Evolutionary conservation across 2,329 filamentous ascomycete species (phyloP).

Genomic region (Trichothecium sympodiale): DNA sequence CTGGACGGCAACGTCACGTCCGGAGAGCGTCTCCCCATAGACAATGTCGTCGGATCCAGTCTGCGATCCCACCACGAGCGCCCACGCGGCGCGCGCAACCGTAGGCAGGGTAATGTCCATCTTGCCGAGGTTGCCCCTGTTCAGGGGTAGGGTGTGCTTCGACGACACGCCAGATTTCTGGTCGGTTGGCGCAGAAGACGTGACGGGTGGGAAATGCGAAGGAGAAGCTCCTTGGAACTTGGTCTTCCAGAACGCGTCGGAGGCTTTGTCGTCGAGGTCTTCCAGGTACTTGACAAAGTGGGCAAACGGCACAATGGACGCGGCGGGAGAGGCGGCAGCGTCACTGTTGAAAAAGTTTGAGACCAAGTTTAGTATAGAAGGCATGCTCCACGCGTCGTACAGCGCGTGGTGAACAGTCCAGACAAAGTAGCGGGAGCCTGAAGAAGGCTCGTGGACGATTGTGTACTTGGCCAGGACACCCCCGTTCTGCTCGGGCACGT

Average conservation of each 20-base stretch:
- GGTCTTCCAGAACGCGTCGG: slow-evolving; percentile 2
- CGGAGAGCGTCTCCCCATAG: slow-evolving; percentile 44
- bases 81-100: slow-evolving; percentile 40
- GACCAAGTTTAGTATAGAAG: not conserved
- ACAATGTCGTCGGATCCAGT: slow-evolving; percentile 35
- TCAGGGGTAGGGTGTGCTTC: too few relatives aligned
- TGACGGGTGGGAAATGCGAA: slow-evolving; percentile 6
- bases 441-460: slow-evolving; percentile 1
- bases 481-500: slow-evolving; percentile 8
- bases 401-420: slow-evolving; percentile 11
- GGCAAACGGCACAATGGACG: slow-evolving; percentile 8
- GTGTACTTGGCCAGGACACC: slow-evolving; percentile 6
- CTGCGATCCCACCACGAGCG: slow-evolving; percentile 35
- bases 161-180: too few relatives aligned
- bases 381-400: slow-evolving; percentile 9
- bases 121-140: not conserved
- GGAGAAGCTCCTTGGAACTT: slow-evolving; percentile 1
- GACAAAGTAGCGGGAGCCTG: slow-evolving; percentile 2
- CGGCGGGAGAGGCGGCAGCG: too few relatives aligned
- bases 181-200: slow-evolving; percentile 13
- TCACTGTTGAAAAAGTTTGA: not conserved
- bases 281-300: slow-evolving; percentile 7
- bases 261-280: not conserved
- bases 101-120: slow-evolving; percentile 24
- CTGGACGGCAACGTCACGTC: slow-evolving; percentile 30